Percentiles rank a stretch among this genome's conserved stretches.
These are phyloP conservation scores for Fonsecaea pugnacius DNA, from an alignment of 2,329 filamentous ascomycete genomes.

Conservation along the genomic window DNA sequence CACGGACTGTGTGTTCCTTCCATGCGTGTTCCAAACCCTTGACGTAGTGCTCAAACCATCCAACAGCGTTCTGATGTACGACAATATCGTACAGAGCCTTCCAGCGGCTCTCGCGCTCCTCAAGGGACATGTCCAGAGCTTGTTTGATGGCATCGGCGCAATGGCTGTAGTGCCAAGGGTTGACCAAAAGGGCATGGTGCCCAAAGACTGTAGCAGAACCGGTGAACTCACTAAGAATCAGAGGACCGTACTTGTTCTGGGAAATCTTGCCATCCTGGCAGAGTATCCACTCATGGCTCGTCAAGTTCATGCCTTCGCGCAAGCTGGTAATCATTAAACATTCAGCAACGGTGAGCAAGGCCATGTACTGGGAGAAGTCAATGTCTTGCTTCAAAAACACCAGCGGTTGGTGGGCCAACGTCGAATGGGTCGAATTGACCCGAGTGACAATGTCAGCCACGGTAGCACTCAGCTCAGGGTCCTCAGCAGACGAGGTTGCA, in stretches of 20 bases:
- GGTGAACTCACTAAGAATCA: conserved; percentile 94
- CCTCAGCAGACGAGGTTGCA: conserved; percentile 85
- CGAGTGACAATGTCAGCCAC: conserved; percentile 93
- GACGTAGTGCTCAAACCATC: conserved; percentile 81
- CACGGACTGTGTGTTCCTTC: conserved; percentile 80
- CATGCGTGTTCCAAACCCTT: conserved; percentile 74
- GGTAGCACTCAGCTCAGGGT: conserved; percentile 81
- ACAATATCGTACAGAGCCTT: conserved; percentile 73
- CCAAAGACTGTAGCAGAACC: conserved; percentile 87
- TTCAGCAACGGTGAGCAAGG: conserved; percentile 85
- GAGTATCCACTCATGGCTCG: conserved; percentile 89
- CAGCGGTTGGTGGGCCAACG: conserved; percentile 86
- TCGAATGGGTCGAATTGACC: conserved; percentile 90
- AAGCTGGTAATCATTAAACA: conserved; percentile 92
- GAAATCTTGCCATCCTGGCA: conserved; percentile 82
- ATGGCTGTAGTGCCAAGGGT: conserved; percentile 92
- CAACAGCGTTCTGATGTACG: conserved; percentile 77
- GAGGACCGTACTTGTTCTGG: conserved; percentile 79
- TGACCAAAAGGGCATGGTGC: conserved; percentile 80
- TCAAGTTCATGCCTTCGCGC: conserved; percentile 96
- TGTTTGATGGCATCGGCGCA: conserved; percentile 83
- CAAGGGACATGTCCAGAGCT: conserved; percentile 77
- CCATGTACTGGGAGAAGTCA: conserved; percentile 89
- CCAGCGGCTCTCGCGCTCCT: conserved; percentile 78
- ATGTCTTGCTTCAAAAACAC: conserved; percentile 96